Base-by-base conservation (phyloP, 2,329 filamentous ascomycete species). In the Penicillium sp. region DNA sequence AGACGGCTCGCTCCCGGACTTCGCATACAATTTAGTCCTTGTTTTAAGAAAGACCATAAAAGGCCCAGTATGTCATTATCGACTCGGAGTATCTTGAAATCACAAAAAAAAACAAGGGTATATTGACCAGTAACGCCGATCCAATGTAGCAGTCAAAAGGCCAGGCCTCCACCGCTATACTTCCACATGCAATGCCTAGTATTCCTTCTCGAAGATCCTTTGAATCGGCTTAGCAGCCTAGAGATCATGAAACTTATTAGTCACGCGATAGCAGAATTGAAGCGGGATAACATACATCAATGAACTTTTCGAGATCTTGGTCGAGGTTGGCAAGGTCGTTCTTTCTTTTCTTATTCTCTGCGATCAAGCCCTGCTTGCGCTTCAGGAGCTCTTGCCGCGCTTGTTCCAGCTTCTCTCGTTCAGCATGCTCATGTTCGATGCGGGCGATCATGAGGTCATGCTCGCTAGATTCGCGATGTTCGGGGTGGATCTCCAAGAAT, bases 271-370 rank as follows among this genome's bases (percentile, higher is more conserved):
- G 3, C 25, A 31, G 30, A 38, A 1, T 17, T 22, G 26, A 16
- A 16, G 9, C 5, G 4, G 1, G 22, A 33, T 38, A 16, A 77
- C 88, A 69, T 69, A 90, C 89, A 74, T 95, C 91, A 67, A 96
- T 93, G 69, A 96, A 96, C 68, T 90, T 92, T 76, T 97, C 94
- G 55, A 97, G 78, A 73, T 96, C 91, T 68, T 89, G 88, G 67
- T 99, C 94, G 58, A 99, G 78, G 67, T 89, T 96, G 19, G 89
- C 91, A 46, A 99, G 78, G 67, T 97, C 91, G 53, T 97, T 92
- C 72, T 96, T 96, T 63, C 93, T 84, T 76, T 91, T 91, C 77
- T 95, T 96, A 72, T 97, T 97, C 71, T 88, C 86, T 33, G 84
- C 83, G 59, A 88, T 85, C 58, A 90, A 73, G 3, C 80, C 83